Percentiles rank a stretch among this genome's conserved stretches.
Conservation (phyloP, 768 basidiomycete species). For the Boletus sp. region DNA sequence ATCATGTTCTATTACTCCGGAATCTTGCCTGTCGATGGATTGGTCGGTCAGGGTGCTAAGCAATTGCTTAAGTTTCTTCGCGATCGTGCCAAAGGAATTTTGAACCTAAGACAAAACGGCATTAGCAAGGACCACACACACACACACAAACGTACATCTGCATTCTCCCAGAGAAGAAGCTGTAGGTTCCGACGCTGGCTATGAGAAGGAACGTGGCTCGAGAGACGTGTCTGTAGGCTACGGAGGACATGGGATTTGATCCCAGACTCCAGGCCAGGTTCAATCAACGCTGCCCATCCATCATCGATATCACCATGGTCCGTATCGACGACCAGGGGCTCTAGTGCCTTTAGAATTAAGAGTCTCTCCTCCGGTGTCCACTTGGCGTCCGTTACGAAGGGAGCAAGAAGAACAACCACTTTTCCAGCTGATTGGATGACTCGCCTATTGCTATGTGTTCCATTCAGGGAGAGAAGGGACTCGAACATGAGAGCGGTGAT, state of each 20-base stretch:
- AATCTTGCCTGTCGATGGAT: slow-evolving; percentile 14
- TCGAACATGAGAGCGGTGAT: slow-evolving; percentile 70
- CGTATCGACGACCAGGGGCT: slow-evolving; percentile 54
- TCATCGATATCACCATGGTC: slow-evolving; percentile 27
- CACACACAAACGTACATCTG: slow-evolving; percentile 52
- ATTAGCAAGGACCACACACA: background rate
- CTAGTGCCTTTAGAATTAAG: slow-evolving; percentile 61
- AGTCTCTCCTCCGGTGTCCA: slow-evolving; percentile 68
- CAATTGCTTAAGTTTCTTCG: slow-evolving; percentile 38
- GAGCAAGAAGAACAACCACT: slow-evolving; percentile 42
- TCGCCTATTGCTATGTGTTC: slow-evolving; percentile 55
- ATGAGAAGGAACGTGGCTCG: slow-evolving; percentile 5
- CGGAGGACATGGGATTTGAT: slow-evolving; percentile 58
- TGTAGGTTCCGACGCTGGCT: slow-evolving; percentile 44
- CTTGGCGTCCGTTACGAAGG: slow-evolving; percentile 37
- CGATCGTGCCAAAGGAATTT: slow-evolving; percentile 38
- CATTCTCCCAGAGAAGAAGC: slow-evolving; percentile 60
- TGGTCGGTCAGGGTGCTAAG: slow-evolving; percentile 38
- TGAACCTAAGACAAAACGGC: slow-evolving; percentile 47
- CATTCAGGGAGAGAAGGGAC: slow-evolving; percentile 61
- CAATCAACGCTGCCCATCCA: slow-evolving; percentile 48
- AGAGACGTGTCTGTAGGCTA: slow-evolving; percentile 25
- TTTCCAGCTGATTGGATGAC: slow-evolving; percentile 66
- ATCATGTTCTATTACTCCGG: too few relatives aligned
- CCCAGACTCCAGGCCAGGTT: slow-evolving; percentile 50